Base-by-base conservation (phyloP, 2,329 filamentous ascomycete genomes). In the Zalaria sp. region DNA sequence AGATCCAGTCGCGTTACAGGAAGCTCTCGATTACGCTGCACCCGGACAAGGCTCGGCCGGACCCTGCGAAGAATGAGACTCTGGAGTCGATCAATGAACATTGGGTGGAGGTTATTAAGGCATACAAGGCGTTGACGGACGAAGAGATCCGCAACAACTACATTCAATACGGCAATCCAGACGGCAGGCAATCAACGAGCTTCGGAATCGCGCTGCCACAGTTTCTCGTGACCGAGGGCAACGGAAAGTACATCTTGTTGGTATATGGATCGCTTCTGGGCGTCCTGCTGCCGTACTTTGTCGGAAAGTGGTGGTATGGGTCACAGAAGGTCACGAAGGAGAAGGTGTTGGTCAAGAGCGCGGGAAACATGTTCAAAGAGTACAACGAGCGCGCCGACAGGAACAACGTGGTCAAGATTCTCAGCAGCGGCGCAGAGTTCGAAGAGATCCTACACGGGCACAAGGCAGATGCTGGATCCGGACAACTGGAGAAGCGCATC, bases 271-370 rank as follows among this genome's bases (percentile, higher is more conserved):
- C 81, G 29, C 73, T 96, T 34, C 78, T 98, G 40, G 91, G 89
- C 42, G 84, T 96, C 47, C 68, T 95, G 46, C 70, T 98, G 40
- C 91, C 91, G 3, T 98, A 93, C 60, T 70, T 91, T 38, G 89
- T 98, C 43, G 91, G 91, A 38, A 87, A 83, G 45, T 98, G 91
- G 91, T 98, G 91, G 91, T 98, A 98, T 59, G 91, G 93, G 46
- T 93, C 86, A 29, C 89, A 94, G 62, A 77, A 81, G 53, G 77
- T 84, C 63, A 96, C 91, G 32, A 93, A 89, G 66, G 93, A 98
- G 63, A 86, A 85, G 52, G 83, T 96, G 26, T 71, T 94, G 42
- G 81, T 95, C 58, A 85, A 91, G 58, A 95, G 84, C 62, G 88
- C 93, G 52, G 93, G 93, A 61, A 88, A 86, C 50, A 75, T 98